Evolutionary conservation across 257 asterid species (phyloP).

Genomic region (Ballota nigra): DNA sequence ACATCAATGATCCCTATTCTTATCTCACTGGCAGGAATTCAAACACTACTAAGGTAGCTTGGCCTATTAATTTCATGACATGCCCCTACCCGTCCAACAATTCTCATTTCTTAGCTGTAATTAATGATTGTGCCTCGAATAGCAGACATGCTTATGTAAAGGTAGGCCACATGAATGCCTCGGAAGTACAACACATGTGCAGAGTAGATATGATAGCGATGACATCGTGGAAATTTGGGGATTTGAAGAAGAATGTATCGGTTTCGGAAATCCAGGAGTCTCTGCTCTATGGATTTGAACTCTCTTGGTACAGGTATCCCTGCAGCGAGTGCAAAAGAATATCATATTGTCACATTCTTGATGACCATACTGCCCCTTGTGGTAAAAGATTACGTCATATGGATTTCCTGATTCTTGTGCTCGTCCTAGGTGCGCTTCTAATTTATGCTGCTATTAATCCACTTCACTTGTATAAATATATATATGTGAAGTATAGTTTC

Average conservation of each 20-base stretch:
- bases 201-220: not conserved
- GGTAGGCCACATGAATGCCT: not conserved
- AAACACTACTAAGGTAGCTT: not conserved
- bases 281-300: conserved; percentile 45
- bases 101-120: not conserved
- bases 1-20: too few species aligned
- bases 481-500: too few species aligned
- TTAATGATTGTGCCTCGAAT: not conserved
- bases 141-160: not conserved
- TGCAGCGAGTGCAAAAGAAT: not conserved
- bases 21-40: too few species aligned
- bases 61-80: not conserved
- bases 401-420: not conserved
- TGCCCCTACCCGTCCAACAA: not conserved
- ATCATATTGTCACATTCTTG: too few species aligned
- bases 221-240: not conserved
- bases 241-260: not conserved
- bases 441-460: not conserved
- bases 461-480: too few species aligned
- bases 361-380: not conserved
- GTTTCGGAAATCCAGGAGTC: conserved; percentile 28
- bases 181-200: not conserved
- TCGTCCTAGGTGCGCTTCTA: not conserved
- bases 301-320: conserved; percentile 21
- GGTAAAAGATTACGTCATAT: too few species aligned